Base-by-base conservation (phyloP, 495 filamentous ascomycete species). In the Aspergillus saccharolyticus region DNA sequence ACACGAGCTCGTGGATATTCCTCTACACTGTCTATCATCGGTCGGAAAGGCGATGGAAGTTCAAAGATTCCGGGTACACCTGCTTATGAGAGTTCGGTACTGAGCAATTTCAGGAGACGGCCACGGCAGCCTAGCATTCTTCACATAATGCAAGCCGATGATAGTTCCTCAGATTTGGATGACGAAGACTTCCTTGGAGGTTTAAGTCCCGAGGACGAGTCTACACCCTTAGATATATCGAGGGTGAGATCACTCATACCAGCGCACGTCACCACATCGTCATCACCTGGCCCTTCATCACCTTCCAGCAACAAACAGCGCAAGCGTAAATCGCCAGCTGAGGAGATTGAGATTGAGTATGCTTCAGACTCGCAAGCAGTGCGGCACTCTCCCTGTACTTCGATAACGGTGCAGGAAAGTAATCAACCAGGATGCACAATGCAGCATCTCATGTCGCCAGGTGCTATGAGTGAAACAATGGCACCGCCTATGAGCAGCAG, bases 81-180 rank as follows among this genome's bases (percentile, higher is more conserved):
- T 48, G 78, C 75, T 3, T 78, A 78, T 47, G 82, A 85, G 42
- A 83, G 64, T 24, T 84, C 82, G 6, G 68, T 85, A 43, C 44
- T 77, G 53, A 76, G 68, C 62, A 87, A 85, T 60, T 89, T 89
- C 69, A 85, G 80, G 57, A 74, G 82, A 39, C 74, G 86, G 56
- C 76, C 84, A 16, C 75, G 85, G 69, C 85, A 89, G 65, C 81
- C 83, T 6, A 89, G 86, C 66, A 81, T 90, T 54, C 70, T 90
- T 15, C 80, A 83, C 17, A 83, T 85, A 74, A 80, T 83, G 61
- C 81, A 84, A 50, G 66, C 70, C 1, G 76, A 80, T 42, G 77
- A 81, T 53, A 73, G 74, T 18, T 76, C 74, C 53, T 70, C 74
- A 42, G 73, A 80, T 43, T 58, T 78, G 3, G 72, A 78, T 42